Percentiles rank a stretch among this genome's conserved stretches.
Evolutionary conservation across 495 filamentous ascomycete species (phyloP).

Genomic region (Talaromyces trachyspermus): DNA sequence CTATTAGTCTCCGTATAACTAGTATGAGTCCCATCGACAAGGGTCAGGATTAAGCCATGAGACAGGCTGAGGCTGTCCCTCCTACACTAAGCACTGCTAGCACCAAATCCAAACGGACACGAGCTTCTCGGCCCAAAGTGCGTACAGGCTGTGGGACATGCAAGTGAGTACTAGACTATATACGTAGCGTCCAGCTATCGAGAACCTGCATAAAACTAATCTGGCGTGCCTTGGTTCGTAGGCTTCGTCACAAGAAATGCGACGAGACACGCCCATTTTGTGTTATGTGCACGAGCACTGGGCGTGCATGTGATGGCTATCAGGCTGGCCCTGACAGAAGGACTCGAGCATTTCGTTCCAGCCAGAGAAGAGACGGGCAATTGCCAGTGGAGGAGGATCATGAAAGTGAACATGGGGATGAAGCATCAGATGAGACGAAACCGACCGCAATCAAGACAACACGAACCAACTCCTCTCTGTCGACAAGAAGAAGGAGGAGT

Average conservation of each 20-base stretch:
- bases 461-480: no score
- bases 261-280: conserved; percentile 49
- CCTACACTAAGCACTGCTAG: neutral
- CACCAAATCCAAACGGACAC: neutral
- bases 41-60: neutral
- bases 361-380: neutral
- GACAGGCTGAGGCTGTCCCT: neutral
- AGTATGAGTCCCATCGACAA: no score
- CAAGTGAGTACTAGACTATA: conserved; percentile 8
- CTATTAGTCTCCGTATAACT: no score
- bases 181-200: neutral
- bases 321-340: conserved; percentile 7
- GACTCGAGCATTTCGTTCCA: neutral
- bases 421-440: neutral
- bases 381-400: no score
- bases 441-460: neutral
- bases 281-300: conserved; percentile 41
- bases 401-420: no score
- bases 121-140: conserved; percentile 9
- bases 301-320: conserved; percentile 31
- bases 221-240: conserved; percentile 11
- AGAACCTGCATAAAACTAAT: conserved; percentile 27
- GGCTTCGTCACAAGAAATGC: conserved; percentile 53
- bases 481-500: no score
- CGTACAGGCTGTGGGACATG: conserved; percentile 12